Percentiles rank a stretch among this genome's conserved stretches.
Conservation (phyloP, 306 rosid genomes). For the Rubus idaeus region DNA sequence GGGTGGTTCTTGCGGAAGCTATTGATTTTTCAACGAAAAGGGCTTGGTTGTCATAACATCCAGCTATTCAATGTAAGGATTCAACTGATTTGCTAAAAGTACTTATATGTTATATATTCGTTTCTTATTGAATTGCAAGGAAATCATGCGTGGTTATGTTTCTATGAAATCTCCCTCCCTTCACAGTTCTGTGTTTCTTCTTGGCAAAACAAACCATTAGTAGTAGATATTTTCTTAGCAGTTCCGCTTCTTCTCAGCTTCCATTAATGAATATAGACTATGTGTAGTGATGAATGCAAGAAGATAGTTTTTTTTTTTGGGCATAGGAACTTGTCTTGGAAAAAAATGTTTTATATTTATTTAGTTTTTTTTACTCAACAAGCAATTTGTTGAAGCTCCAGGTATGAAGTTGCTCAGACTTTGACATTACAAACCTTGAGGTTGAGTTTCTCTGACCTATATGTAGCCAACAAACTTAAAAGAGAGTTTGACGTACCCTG, state of each 20-base stretch:
- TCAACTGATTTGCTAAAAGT: constrained; percentile 24
- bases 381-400: not conserved
- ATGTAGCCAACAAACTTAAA: not conserved
- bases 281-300: not conserved
- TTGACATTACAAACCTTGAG: not conserved
- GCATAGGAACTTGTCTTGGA: not conserved
- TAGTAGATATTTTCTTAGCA: not conserved
- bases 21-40: constrained; percentile 40
- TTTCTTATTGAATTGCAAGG: not conserved
- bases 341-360: not conserved
- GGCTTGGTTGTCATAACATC: constrained; percentile 40
- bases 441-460: not conserved
- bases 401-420: not conserved
- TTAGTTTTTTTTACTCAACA: not conserved
- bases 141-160: not conserved
- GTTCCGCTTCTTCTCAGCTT: not conserved
- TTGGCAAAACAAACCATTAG: constrained; percentile 6
- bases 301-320: not conserved
- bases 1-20: constrained; percentile 84
- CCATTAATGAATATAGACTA: not conserved
- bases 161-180: not conserved
- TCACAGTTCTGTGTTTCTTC: not conserved
- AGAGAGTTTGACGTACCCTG: not conserved
- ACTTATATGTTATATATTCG: not conserved
- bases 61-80: constrained; percentile 62